Evolutionary conservation across 495 filamentous ascomycete genomes (phyloP), one percentile per base, ranked within the genome.

Genomic region (Beverwykella pulmonaria): DNA sequence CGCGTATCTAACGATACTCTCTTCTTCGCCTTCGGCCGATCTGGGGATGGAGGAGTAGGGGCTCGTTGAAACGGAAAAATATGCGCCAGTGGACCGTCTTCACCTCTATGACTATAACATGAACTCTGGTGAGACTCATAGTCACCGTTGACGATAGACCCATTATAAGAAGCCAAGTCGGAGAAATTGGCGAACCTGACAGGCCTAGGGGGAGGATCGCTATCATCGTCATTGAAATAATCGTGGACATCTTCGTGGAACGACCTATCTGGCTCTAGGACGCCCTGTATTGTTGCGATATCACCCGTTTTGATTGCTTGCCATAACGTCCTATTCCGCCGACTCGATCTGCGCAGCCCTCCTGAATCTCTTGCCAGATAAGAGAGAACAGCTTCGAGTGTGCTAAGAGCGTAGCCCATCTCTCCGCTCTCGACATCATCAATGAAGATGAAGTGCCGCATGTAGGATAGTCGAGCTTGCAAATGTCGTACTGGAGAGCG

Each of bases 371-470:
- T 87, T 22, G 88, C 84, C 19, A 99, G 84, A 76, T 99, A 97
- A 9, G 92, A 90, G 14, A 99, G 79, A 4, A 99, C 95, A 0
- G 92, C 95, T 77, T 99, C 95, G 53, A 97, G 90, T 0, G 95
- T 99, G 73, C 93, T 98, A 32, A 99, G 79, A 6, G 96, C 92
- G 78, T 99, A 99, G 25, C 95, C 95, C 81, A 93, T 90, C 79
- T 99, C 95, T 32, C 95, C 95, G 72, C 87, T 93, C 59, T 99
- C 95, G 14, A 98, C 92, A 80, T 98, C 95, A 66, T 97, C 93
- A 39, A 94, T 90, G 75, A 96, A 98, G 71, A 96, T 91, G 69
- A 97, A 99, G 63, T 94, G 89, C 57, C 92, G 89, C 86, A 99
- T 96, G 74, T 97, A 98, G 30, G 90, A 79, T 47, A 98, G 75